Evolutionary conservation across 805 yeast species (phyloP), one percentile per base, ranked within the genome.

Genomic region (Teunomyces funiuensis): DNA sequence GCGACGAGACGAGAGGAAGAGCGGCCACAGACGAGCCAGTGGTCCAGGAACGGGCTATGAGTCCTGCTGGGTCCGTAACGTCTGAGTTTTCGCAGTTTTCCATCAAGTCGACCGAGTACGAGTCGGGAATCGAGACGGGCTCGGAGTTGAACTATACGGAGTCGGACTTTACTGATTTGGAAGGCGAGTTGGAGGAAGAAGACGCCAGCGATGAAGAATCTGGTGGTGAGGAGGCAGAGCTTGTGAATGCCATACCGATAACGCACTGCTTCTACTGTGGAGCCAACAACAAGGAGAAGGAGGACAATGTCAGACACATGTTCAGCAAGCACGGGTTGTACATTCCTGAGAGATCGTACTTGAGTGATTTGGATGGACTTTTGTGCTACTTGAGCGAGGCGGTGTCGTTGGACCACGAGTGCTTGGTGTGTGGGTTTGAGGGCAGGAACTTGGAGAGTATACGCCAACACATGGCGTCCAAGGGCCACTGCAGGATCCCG

Each of bases 191-290:
- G 6, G 43, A 37, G 5, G 28, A 29, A 1, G 18, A 54, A 6
- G 65, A 65, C 17, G 65, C 63, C 20, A 74, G 60, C 5, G 60
- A 44, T 6, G 55, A 52, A 5, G 41, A 47, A 5, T 55, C 33
- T 28, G 74, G 60, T 6, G 63, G 45, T 11, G 55, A 53, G 2
- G 34, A 31, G 1, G 61, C 54, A 5, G 61, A 59, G 8, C 49
- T 51, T 2, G 40, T 48, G 4, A 47, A 48, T 11, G 74, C 74
- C 9, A 70, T 77, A 14, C 78, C 83, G 11, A 55, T 66, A 28
- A 70, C 76, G 0, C 66, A 69, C 30, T 82, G 87, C 52, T 71
- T 80, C 33, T 81, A 68, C 50, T 81, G 87, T 62, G 83, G 82
- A 20, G 52, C 64, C 20, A 69, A 76, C 39, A 75, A 79, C 46